These are phyloP conservation scores for Juncus inflexus DNA, from an alignment of 176 grass and related monocot genomes.

Conservation along the genomic window DNA sequence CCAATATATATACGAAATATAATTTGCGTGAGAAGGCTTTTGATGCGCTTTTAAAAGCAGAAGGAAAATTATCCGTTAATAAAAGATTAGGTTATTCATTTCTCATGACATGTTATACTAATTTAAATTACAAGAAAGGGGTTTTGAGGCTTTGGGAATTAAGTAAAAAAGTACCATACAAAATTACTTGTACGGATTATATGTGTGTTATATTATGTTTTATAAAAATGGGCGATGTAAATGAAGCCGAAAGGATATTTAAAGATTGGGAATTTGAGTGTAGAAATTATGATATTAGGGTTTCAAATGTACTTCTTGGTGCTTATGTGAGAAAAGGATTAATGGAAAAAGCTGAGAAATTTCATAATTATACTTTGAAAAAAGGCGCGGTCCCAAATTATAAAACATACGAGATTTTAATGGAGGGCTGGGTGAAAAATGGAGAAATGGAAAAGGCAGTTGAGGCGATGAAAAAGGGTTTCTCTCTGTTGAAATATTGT, in stretches of 20 bases:
- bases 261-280: conserved; percentile 58
- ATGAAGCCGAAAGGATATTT: conserved; percentile 56
- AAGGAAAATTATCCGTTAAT: conserved; percentile 56
- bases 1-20: conserved; percentile 51
- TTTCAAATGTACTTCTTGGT: conserved; percentile 82
- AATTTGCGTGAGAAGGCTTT: conserved; percentile 41
- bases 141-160: conserved; percentile 62
- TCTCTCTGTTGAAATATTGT: conserved; percentile 52
- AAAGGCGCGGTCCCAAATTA: conserved; percentile 70
- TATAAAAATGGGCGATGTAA: conserved; percentile 61
- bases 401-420: conserved; percentile 85
- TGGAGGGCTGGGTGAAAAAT: conserved; percentile 62
- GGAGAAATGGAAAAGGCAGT: conserved; percentile 73
- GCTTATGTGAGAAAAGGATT: conserved; percentile 78
- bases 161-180: conserved; percentile 62
- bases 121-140: conserved; percentile 51
- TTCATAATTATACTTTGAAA: conserved; percentile 60
- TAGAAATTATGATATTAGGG: conserved; percentile 52
- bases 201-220: conserved; percentile 61
- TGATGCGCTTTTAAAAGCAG: conserved; percentile 49
- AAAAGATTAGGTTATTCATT: conserved; percentile 59
- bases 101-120: conserved; percentile 77
- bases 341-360: conserved; percentile 75
- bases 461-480: conserved; percentile 60
- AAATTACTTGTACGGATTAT: conserved; percentile 54